Percentiles rank a stretch among this genome's conserved stretches.
phyloP scores from a whole-genome alignment of 2,329 filamentous ascomycete genomes.

The Nemania sp. region DNA sequence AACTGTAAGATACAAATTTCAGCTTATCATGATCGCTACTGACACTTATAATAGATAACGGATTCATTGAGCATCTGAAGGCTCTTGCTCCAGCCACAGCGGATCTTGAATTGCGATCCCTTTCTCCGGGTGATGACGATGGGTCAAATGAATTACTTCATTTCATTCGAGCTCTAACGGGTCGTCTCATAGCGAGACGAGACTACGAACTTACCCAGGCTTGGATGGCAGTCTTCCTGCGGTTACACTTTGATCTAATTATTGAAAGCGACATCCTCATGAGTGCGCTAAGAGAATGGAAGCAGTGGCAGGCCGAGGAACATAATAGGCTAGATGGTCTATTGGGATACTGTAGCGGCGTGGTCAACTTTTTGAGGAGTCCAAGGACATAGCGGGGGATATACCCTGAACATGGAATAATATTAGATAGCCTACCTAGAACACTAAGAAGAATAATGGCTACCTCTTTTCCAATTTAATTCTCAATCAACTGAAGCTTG shows the following conservation, averaged over 20 bases:
- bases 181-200: constrained; percentile 65
- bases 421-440: no score
- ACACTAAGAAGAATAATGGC: no score
- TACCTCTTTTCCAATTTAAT: no score
- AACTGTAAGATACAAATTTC: constrained; percentile 58
- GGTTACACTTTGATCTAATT: constrained; percentile 68
- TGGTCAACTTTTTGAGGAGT: constrained; percentile 77
- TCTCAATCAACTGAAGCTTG: no score
- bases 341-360: constrained; percentile 85
- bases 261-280: constrained; percentile 58
- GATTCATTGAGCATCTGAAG: constrained; percentile 79
- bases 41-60: constrained; percentile 50
- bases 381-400: constrained; percentile 51
- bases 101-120: constrained; percentile 86
- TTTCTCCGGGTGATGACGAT: constrained; percentile 54
- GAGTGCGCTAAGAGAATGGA: constrained; percentile 68
- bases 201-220: constrained; percentile 95
- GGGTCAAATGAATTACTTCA: constrained; percentile 70
- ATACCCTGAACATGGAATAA: no score
- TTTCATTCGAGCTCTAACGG: constrained; percentile 82
- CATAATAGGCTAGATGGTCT: constrained; percentile 70
- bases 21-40: constrained; percentile 8
- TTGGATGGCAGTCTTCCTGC: constrained; percentile 95
- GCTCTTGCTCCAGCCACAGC: constrained; percentile 80
- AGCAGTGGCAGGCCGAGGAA: constrained; percentile 71